A percentile compares a stretch with the other conserved stretches of the same genome.
phyloP scores from a whole-genome alignment of 768 basidiomycete genomes.

The Gymnopilus dilepis region DNA sequence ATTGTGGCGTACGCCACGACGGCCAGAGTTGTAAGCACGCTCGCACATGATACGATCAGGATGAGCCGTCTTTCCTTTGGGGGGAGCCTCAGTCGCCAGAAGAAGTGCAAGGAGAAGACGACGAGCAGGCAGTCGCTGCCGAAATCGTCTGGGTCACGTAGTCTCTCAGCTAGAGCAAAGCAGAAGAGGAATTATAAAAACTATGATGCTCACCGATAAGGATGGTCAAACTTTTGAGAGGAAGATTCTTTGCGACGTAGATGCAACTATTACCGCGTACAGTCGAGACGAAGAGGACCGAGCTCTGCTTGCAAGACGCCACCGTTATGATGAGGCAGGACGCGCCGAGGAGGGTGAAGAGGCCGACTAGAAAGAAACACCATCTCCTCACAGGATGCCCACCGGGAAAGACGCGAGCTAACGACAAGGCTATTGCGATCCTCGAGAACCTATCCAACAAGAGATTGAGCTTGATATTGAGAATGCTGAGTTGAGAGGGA shows the following conservation, averaged over 20 bases:
- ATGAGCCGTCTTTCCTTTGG: conserved; percentile 26
- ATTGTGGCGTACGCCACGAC: conserved; percentile 25
- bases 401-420: neutral
- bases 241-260: neutral
- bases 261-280: neutral
- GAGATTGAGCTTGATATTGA: neutral
- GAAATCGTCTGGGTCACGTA: neutral
- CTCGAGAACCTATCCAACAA: neutral
- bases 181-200: no score
- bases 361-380: neutral
- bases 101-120: conserved; percentile 26
- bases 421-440: neutral
- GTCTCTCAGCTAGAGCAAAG: no score
- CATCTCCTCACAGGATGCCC: neutral
- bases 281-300: neutral
- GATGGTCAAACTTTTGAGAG: neutral
- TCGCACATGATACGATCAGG: conserved; percentile 28
- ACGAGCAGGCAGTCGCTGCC: conserved; percentile 9
- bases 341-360: neutral
- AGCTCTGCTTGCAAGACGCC: neutral
- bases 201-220: neutral
- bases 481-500: neutral
- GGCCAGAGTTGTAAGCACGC: conserved; percentile 25
- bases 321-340: neutral
- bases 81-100: conserved; percentile 29